Base-by-base conservation (phyloP, 495 filamentous ascomycete species). In the Aspergillus egyptiacus region DNA sequence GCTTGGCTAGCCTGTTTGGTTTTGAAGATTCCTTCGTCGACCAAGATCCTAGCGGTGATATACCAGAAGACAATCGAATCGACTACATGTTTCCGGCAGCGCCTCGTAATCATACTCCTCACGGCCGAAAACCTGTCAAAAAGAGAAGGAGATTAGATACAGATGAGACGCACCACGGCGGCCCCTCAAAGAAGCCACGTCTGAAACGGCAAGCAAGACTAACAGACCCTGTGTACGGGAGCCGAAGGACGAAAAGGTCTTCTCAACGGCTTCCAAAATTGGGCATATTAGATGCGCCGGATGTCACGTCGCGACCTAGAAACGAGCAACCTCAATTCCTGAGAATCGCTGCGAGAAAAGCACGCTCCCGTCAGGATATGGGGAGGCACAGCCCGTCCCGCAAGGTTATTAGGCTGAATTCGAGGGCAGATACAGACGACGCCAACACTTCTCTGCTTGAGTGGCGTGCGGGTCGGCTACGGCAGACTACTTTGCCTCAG, bases 391-490 rank as follows among this genome's bases (percentile, higher is more conserved):
- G 82, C 41, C 89, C 89, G n/a, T 75, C 78, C 5, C 72, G 64
- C 25, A 98, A 96, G 61, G 65, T 80, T 24, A 78, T 98, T 40
- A 69, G 79, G 25, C 62, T 98, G 6, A 83, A 81, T 27, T 91
- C 80, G 20, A 73, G 72, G 18, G 58, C 68, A 13, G 91, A 96
- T 56, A 95, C 87, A 6, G 65, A 80, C 18, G 93, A 96, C 60
- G 85, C 81, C 1, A 80, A 83, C 36, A 65, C 70, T 11, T 71
- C 80, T 10, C 66, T 98, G 38, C 71, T 68, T 17, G 76, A 85
- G 46, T 98, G 93, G 93, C 84, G 80, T 58, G 74, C 71, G 50
- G 90, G 91, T 6, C 80, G 64, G 31, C 81, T 91, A 37, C 65
- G 60, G 17, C 78, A 78, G 39, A 70, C 59, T 34, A 59, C 58